Evolutionary conservation across 2,329 filamentous ascomycete genomes (phyloP).

Genomic region (Pyricularia pennisetigena): DNA sequence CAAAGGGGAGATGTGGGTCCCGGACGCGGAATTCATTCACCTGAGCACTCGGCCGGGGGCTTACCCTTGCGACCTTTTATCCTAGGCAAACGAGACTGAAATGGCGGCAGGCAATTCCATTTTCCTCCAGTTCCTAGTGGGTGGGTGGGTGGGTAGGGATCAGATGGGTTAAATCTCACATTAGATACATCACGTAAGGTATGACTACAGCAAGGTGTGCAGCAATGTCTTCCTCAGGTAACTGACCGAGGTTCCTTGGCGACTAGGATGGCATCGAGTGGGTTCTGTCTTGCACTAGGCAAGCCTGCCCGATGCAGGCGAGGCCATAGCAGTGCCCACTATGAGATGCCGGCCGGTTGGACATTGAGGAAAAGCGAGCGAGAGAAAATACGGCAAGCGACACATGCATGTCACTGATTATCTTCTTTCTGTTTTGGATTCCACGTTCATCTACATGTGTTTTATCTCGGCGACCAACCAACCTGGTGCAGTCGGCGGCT

Average conservation of each 20-base stretch:
- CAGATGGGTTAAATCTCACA: not conserved
- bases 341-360: not conserved
- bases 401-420: not conserved
- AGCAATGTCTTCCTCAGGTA: not conserved
- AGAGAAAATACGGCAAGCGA: not conserved
- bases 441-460: not conserved
- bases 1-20: not conserved
- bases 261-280: not conserved
- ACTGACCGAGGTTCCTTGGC: not conserved
- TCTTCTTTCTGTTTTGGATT: not conserved
- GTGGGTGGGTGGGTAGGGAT: not conserved
- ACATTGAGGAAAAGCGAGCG: not conserved
- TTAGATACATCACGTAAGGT: not conserved
- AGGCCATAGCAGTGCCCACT: no score
- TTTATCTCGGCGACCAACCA: not conserved
- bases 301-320: not conserved
- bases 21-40: not conserved
- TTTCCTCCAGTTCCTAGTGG: not conserved
- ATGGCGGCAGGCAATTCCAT: not conserved
- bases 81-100: not conserved
- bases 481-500: not conserved
- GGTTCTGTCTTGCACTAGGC: not conserved
- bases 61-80: not conserved
- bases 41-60: not conserved
- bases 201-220: not conserved